phyloP scores from a whole-genome alignment of 1,139 yeast species.

The Geotrichum europaeum region DNA sequence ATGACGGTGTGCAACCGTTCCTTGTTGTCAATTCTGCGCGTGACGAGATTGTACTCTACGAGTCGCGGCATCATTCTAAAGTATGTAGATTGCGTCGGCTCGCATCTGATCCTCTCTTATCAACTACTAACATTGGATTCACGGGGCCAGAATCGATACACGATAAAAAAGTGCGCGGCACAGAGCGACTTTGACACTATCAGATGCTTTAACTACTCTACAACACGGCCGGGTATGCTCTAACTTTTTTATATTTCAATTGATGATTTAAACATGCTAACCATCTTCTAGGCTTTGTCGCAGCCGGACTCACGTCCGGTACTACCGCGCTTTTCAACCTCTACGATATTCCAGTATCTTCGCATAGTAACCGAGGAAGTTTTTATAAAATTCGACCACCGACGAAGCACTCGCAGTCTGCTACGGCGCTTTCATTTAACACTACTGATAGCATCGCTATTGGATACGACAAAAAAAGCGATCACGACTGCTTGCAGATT shows the following conservation, averaged over 20 bases:
- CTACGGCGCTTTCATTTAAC: constrained; percentile 70
- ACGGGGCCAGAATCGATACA: constrained; percentile 52
- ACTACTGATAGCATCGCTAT: constrained; percentile 61
- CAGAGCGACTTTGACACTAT: neutral
- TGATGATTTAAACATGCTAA: neutral
- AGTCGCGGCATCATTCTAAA: constrained; percentile 37
- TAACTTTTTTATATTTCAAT: neutral
- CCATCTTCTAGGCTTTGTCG: constrained; percentile 39
- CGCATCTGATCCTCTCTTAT: constrained; percentile 44
- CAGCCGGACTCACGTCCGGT: constrained; percentile 73
- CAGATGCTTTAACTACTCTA: neutral
- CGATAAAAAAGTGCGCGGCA: constrained; percentile 36
- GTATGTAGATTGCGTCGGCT: constrained; percentile 20
- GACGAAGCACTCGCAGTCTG: constrained; percentile 67
- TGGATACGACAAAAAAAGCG: constrained; percentile 75
- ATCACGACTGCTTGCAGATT: constrained; percentile 68
- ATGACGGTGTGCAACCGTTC: constrained; percentile 47
- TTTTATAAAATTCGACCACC: constrained; percentile 24
- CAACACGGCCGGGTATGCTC: neutral
- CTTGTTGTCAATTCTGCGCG: constrained; percentile 62
- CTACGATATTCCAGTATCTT: constrained; percentile 31
- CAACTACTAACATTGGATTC: constrained; percentile 65
- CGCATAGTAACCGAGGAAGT: constrained; percentile 43
- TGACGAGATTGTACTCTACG: constrained; percentile 59
- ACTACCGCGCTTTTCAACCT: constrained; percentile 56